These are phyloP conservation scores for Jamesozyma rosinii DNA, from an alignment of 805 yeast genomes.

Conservation along the genomic window DNA sequence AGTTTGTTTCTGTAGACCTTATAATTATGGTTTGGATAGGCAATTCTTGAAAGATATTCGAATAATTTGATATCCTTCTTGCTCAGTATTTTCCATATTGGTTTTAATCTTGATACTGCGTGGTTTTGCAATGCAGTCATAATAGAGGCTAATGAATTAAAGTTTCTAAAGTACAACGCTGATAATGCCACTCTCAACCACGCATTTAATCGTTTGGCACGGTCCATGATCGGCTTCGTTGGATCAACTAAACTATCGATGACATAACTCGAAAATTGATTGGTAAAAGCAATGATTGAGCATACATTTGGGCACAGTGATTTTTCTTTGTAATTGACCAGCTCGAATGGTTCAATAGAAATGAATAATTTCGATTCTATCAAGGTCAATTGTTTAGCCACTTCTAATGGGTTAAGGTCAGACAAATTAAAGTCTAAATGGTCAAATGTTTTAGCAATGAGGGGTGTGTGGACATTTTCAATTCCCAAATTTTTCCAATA, in stretches of 20 bases:
- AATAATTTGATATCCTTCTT: conserved; percentile 54
- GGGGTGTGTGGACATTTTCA: background rate
- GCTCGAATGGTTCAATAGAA: conserved; percentile 53
- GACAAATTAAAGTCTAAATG: conserved; percentile 15
- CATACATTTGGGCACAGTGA: conserved; percentile 56
- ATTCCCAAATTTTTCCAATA: conserved; percentile 5
- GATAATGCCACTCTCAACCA: conserved; percentile 73
- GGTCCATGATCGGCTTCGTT: conserved; percentile 35
- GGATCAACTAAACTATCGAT: conserved; percentile 59
- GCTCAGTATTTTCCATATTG: conserved; percentile 49
- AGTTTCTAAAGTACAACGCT: conserved; percentile 63
- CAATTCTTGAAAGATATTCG: conserved; percentile 54
- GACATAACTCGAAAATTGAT: conserved; percentile 62
- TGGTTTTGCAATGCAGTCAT: conserved; percentile 70
- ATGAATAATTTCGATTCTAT: conserved; percentile 63
- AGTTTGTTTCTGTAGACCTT: conserved; percentile 57
- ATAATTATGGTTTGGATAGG: conserved; percentile 70
- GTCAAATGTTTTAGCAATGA: conserved; percentile 8
- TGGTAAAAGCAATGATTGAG: conserved; percentile 56
- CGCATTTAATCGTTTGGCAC: conserved; percentile 48
- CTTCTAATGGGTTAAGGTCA: conserved; percentile 57
- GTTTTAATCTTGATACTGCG: conserved; percentile 52
- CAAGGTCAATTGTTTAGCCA: conserved; percentile 68
- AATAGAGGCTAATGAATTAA: conserved; percentile 70
- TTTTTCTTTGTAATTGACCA: conserved; percentile 51